Evolutionary conservation across 164 flowering plant genomes (phyloP), one percentile per base, ranked within the genome.

Genomic region (Dillenia suffruticosa): DNA sequence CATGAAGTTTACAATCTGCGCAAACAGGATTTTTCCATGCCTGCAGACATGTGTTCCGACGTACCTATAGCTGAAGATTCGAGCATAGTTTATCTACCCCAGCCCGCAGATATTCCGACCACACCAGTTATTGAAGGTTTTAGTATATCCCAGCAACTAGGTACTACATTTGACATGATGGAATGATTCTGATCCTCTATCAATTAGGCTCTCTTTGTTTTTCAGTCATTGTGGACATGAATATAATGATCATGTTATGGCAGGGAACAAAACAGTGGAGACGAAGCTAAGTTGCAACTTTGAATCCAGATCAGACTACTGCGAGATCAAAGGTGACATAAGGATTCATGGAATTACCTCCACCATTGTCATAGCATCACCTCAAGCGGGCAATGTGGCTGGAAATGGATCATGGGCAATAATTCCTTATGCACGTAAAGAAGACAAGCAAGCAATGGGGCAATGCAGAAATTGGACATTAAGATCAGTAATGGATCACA

Each of bases 341-440:
- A 72, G 89, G 40, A 49, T 86, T 44, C 68, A 71, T 14, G 79
- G 69, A 13, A 74, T 61, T 22, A 72, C 80, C 0, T 63, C 77
- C 10, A 70, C 81, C n/a, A 63, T 81, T 46, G 71, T 67, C 49
- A 16, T 79, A 7, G 66, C 66, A 6, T 44, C 75, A 9, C 32
- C 70, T 43, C 53, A 44, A 22, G 44, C 1, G 15, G 48, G 26
- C 26, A 12, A 8, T 9, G 9, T 12, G 8, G 52, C 9, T 5
- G 61, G 46, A 50, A 74, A 68, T 32, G 54, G 17, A 13, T 67
- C 81, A 10, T 81, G 84, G 87, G 63, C 8, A 11, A 72, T 87
- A 58, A 70, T 69, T 15, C 93, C 93, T 22, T 85, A 87, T 56
- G 80, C 88, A n/a, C 68, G 90, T 44, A 83, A 82, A 72, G 63